Percentiles rank a stretch among this genome's conserved stretches.
phyloP scores from a whole-genome alignment of 169 alveolate species.

The Perkinsus chesapeaki region DNA sequence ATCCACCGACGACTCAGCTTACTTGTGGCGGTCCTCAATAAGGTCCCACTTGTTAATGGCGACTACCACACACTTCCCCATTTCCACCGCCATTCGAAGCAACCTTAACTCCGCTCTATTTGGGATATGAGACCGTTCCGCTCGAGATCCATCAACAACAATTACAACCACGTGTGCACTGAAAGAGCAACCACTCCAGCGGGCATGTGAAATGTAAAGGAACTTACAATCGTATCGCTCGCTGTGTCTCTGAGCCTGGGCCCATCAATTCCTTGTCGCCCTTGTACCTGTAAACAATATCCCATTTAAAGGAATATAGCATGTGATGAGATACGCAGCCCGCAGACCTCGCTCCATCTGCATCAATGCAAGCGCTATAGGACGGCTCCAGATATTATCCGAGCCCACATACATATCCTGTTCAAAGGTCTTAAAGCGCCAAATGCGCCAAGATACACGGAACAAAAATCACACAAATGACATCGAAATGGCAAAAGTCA shows the following conservation, averaged over 20 bases:
- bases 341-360: no score
- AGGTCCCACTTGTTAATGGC: constrained; percentile 43
- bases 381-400: no score
- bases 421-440: no score
- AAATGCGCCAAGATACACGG: no score
- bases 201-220: background rate
- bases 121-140: background rate
- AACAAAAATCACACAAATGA: no score
- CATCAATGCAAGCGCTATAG: no score
- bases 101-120: background rate
- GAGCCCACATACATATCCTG: no score
- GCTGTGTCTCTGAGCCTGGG: background rate
- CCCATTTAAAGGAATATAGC: no score
- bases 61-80: constrained; percentile 34
- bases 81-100: constrained; percentile 26
- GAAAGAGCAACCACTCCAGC: background rate
- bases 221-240: background rate
- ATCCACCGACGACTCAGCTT: background rate
- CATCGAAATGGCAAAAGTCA: no score
- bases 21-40: background rate
- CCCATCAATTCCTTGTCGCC: background rate
- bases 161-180: background rate
- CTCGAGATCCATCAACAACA: background rate
- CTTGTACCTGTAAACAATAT: background rate
- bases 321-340: no score